A percentile compares a stretch with the other conserved stretches of the same genome.
Evolutionary conservation across 2,329 filamentous ascomycete genomes (phyloP).

Genomic region (Elsinoe australis): DNA sequence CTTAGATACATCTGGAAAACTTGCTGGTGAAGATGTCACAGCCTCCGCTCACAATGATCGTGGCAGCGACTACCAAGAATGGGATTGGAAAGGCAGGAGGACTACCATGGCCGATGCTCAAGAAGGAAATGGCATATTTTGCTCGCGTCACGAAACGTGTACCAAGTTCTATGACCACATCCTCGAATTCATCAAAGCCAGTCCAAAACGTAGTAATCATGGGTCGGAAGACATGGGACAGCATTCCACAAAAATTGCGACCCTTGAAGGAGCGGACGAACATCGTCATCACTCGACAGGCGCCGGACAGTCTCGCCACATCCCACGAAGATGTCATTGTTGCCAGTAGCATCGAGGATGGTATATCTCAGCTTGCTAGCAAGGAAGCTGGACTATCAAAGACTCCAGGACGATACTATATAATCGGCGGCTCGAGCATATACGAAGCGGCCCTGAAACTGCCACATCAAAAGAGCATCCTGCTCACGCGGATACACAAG

Average conservation of each 20-base stretch:
- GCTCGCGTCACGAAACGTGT: constrained; percentile 74
- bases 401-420: constrained; percentile 57
- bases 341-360: constrained; percentile 34
- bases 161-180: constrained; percentile 35
- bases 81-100: constrained; percentile 75
- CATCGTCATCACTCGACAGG: constrained; percentile 61
- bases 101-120: constrained; percentile 83
- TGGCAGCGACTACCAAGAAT: constrained; percentile 79
- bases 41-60: constrained; percentile 69
- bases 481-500: constrained; percentile 60
- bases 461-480: constrained; percentile 51
- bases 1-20: too few relatives aligned
- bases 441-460: constrained; percentile 63
- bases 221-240: constrained; percentile 96
- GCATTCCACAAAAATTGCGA: constrained; percentile 68
- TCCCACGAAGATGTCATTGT: constrained; percentile 46
- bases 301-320: constrained; percentile 22
- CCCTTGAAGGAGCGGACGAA: constrained; percentile 76
- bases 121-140: constrained; percentile 92
- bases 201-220: constrained; percentile 68
- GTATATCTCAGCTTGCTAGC: constrained; percentile 28
- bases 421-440: constrained; percentile 85
- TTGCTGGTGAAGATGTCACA: too few relatives aligned
- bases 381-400: constrained; percentile 21
- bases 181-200: constrained; percentile 17